A percentile compares a stretch with the other conserved stretches of the same genome.
phyloP scores from a whole-genome alignment of 805 yeast species.

The Kuraishia piskuri region DNA sequence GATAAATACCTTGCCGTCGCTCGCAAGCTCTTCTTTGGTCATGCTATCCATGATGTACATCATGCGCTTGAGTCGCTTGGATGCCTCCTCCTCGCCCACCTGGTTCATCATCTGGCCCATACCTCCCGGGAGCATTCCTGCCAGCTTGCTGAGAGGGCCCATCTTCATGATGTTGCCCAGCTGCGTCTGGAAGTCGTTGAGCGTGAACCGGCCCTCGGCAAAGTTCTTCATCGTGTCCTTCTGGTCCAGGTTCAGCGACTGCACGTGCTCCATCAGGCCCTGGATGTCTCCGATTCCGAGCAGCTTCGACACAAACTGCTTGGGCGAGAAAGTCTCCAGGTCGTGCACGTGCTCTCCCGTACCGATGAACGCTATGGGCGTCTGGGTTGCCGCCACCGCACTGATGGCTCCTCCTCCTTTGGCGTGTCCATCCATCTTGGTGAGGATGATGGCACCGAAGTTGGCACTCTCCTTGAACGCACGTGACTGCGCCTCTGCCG shows the following conservation, averaged over 20 bases:
- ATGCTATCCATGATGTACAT: conserved; percentile 90
- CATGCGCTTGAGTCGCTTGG: conserved; percentile 78
- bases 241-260: conserved; percentile 78
- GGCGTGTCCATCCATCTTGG: conserved; percentile 98
- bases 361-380: conserved; percentile 94
- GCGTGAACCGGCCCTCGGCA: conserved; percentile 90
- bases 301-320: conserved; percentile 81
- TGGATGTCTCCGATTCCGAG: conserved; percentile 95
- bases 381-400: conserved; percentile 94
- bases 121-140: conserved; percentile 92
- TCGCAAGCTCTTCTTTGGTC: conserved; percentile 86
- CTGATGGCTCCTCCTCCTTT: conserved; percentile 99
- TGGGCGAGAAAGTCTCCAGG: conserved; percentile 84
- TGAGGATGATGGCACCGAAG: conserved; percentile 90
- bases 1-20: conserved; percentile 76
- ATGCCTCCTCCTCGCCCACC: conserved; percentile 87
- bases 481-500: conserved; percentile 89
- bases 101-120: conserved; percentile 76
- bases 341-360: conserved; percentile 97
- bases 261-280: conserved; percentile 89
- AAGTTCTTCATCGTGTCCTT: conserved; percentile 86
- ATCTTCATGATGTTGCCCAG: conserved; percentile 92
- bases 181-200: conserved; percentile 87
- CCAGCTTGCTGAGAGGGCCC: conserved; percentile 94
- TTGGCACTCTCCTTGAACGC: conserved; percentile 92